Percentiles rank a stretch among this genome's conserved stretches.
Evolutionary conservation across 768 basidiomycete species (phyloP).

Genomic region (Amanita rimosa): DNA sequence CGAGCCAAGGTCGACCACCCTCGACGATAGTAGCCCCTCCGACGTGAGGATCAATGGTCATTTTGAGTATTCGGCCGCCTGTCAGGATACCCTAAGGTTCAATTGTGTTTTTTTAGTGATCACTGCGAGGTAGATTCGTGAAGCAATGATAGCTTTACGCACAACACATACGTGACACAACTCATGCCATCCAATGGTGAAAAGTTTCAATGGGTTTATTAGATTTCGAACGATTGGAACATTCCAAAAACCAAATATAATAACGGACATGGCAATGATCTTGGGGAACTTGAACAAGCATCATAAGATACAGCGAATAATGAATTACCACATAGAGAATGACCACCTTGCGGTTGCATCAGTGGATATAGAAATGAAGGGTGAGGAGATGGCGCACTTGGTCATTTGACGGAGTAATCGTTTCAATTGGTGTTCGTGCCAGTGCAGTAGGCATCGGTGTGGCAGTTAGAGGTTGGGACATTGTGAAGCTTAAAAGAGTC

Average conservation of each 20-base stretch:
- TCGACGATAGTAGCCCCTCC: constrained; percentile 72
- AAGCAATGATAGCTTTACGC: constrained; percentile 15
- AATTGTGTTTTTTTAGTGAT: not conserved
- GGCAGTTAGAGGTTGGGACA: constrained; percentile 26
- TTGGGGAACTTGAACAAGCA: constrained; percentile 16
- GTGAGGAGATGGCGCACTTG: constrained; percentile 37
- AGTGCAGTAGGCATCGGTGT: constrained; percentile 25
- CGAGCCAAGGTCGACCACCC: constrained; percentile 62
- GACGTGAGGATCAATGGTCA: constrained; percentile 77
- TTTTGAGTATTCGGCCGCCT: constrained; percentile 66
- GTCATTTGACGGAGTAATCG: constrained; percentile 56
- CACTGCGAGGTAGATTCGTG: constrained; percentile 3
- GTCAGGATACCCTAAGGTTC: constrained; percentile 56
- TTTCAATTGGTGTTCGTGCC: constrained; percentile 22
- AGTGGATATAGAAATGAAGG: constrained; percentile 9
- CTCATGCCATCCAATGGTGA: constrained; percentile 86
- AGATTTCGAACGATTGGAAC: constrained; percentile 69
- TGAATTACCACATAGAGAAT: constrained; percentile 64
- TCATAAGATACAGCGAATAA: constrained; percentile 7
- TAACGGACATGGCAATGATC: constrained; percentile 78
- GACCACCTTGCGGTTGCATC: constrained; percentile 33
- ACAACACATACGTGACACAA: constrained; percentile 76
- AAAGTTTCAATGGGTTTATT: constrained; percentile 78
- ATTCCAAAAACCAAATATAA: constrained; percentile 84
- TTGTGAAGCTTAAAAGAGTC: not conserved